Evolutionary conservation across 495 filamentous ascomycete genomes (phyloP).

Genomic region (Hypoxylon fragiforme): DNA sequence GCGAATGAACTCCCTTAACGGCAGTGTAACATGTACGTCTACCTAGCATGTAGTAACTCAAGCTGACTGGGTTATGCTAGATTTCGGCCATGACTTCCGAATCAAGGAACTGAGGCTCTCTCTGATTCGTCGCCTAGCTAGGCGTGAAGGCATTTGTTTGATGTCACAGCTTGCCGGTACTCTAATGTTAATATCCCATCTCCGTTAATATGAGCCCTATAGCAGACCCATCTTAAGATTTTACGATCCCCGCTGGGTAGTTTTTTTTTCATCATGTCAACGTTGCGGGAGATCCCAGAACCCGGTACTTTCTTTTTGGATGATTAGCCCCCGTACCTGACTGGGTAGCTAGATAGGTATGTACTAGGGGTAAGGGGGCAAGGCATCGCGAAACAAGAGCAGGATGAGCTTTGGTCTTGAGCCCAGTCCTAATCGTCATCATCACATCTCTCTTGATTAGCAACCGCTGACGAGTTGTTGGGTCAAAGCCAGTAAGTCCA

Average conservation of each 20-base stretch:
- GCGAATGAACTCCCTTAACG: slow-evolving; percentile 6
- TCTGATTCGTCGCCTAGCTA: slow-evolving; percentile 16
- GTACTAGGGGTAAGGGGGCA: too few relatives aligned
- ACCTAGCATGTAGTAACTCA: slow-evolving; percentile 3
- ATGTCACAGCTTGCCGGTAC: slow-evolving; percentile 31
- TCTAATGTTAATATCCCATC: too few relatives aligned
- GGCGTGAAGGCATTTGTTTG: slow-evolving; percentile 9
- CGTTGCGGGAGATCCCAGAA: slow-evolving; percentile 12
- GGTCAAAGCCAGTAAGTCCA: not conserved
- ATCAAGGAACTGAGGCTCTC: slow-evolving; percentile 10
- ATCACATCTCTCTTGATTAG: slow-evolving; percentile 5
- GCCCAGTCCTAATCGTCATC: slow-evolving; percentile 12
- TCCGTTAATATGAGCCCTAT: slow-evolving; percentile 22
- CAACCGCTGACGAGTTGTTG: slow-evolving; percentile 8
- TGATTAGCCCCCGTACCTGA: not conserved
- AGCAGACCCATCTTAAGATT: slow-evolving; percentile 26
- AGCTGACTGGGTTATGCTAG: slow-evolving; percentile 8
- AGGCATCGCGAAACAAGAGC: slow-evolving; percentile 12
- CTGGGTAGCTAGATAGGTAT: too few relatives aligned
- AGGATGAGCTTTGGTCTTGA: slow-evolving; percentile 1
- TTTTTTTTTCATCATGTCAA: slow-evolving; percentile 8
- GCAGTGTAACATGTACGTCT: slow-evolving; percentile 8
- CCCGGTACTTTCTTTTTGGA: not conserved
- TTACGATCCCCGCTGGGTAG: slow-evolving; percentile 7
- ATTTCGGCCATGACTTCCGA: slow-evolving; percentile 23